Evolutionary conservation across 306 rosid genomes (phyloP), one percentile per base, ranked within the genome.

Genomic region (Ammopiptanthus mongolicus): DNA sequence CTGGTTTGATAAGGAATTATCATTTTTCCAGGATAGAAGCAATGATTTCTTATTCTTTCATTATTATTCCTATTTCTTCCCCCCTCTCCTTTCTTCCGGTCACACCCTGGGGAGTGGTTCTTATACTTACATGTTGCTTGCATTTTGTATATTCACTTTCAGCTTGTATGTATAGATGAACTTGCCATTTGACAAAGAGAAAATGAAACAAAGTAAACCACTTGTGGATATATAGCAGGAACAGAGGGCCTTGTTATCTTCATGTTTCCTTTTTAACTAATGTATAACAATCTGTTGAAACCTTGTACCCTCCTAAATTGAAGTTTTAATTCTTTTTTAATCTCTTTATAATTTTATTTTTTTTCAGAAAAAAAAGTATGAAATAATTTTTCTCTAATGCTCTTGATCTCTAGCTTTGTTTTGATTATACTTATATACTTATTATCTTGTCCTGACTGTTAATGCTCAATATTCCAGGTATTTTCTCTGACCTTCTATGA

Each of bases 401-500:
- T 48, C 8, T 74, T 62, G 13, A 53, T 63, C 69, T 74, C 46
- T 73, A 63, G 60, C 69, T 68, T 73, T 76, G 62, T 66, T 74
- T 37, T 36, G 44, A 51, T 78, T 28, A 23, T 41, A 53, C 60
- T 21, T 77, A 67, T 28, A 23, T 41, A 53, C 60, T 21, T 77
- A 67, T 58, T 75, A 70, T 76, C 70, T 79, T 80, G 74, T 50
- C 79, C 96, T 90, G 90, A 92, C 92, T 78, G 74, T 79, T 74
- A 68, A 72, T 91, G 86, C 94, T 90, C 72, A 62, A 84, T 87
- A 86, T 95, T 94, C 93, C 99, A 91, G 99, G 97, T 95, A 95
- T 90, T 92, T 90, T 91, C 93, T 95, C 87, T 95, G 97, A 95
- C 96, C 91, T 87, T 92, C 93, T 88, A 83, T 88, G 89, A 86